Evolutionary conservation across 2,329 filamentous ascomycete genomes (phyloP), one percentile per base, ranked within the genome.

Genomic region (Fusarium sp.): DNA sequence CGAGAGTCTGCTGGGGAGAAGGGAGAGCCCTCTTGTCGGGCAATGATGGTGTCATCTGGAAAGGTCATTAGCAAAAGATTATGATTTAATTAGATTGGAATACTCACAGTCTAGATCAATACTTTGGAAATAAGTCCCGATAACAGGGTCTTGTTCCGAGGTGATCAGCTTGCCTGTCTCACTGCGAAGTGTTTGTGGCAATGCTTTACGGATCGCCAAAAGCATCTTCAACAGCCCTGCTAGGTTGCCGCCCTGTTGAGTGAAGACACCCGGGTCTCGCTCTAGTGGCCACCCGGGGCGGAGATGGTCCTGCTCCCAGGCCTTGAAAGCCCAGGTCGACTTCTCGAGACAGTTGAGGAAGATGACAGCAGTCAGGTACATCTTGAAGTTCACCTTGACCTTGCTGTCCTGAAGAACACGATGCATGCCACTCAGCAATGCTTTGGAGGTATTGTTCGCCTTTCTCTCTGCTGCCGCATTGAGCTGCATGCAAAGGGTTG

Each of bases 271-370:
- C 0, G 89, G 89, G 10, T 85, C 84, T 37, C 81, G 77, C 73
- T 88, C 86, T 5, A 91, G 80, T 6, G 89, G 89, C 89, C 89
- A 91, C 42, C 84, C 83, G 1, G 84, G 83, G 4, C 86, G 83
- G 26, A 90, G 83, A 49, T 86, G 85, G 57, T 88, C 84, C 74
- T 90, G 86, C 70, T 90, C 88, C 88, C 88, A 91, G 3, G 87
- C 88, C 66, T 90, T 89, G 79, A 91, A 91, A 2, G 87, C 86
- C 89, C 89, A 91, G 0, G 88, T 91, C 0, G 88, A 88, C 78
- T 91, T 91, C 74, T 91, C 89, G 16, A 91, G 82, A 68, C 88
- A 90, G 73, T 89, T 90, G 47, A 91, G 83, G 65, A 91, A 85
- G 55, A 91, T 85, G 57, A 91, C 77, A 5, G 87, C 84, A 5